Evolutionary conservation across 202 grass and related monocot species (phyloP), one percentile per base, ranked within the genome.

Genomic region (Carex arenaria): DNA sequence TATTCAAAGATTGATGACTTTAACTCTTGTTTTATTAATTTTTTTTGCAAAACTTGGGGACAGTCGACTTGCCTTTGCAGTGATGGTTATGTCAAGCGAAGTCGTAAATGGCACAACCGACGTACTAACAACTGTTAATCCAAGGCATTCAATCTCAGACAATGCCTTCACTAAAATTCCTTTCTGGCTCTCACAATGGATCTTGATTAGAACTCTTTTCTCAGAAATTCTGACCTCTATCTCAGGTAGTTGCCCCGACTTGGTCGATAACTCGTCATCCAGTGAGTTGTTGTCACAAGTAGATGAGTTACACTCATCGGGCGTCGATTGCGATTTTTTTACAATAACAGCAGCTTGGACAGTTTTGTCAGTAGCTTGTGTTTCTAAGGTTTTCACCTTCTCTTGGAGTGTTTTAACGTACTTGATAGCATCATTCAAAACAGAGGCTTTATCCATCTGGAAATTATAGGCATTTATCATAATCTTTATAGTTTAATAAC

Each of bases 401-500:
- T 84, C 82, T 73, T 84, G 82, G 7, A 84, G 82, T 14, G 62
- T 55, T 45, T 84, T 75, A 19, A 84, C 19, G 5, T 84, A 74
- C 68, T 74, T 74, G 82, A 84, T 84, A 30, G 82, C 82, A 75
- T 84, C 82, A 15, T 32, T 68, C 20, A 84, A n/a, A 62, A 84
- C 82, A 61, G 82, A 62, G 10, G 82, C 82, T 66, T 84, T 84
- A 54, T 84, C 82, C 82, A 84, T 84, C 82, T 84, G 82, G 11
- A 53, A 78, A 49, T 72, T 22, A 49, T 49, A 49, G 45, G 45
- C 45, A 49, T 11, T 11, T 49, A 49, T 49, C 2, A 49, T 47
- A 47, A 10, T 49, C 10, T 11, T 49, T 49, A 49, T 49, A 49
- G 45, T 2, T 49, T 49, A 49, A 45, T 45, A 45, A 45, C 7